Evolutionary conservation across 768 basidiomycete genomes (phyloP).

Genomic region (Trametes meyenii): DNA sequence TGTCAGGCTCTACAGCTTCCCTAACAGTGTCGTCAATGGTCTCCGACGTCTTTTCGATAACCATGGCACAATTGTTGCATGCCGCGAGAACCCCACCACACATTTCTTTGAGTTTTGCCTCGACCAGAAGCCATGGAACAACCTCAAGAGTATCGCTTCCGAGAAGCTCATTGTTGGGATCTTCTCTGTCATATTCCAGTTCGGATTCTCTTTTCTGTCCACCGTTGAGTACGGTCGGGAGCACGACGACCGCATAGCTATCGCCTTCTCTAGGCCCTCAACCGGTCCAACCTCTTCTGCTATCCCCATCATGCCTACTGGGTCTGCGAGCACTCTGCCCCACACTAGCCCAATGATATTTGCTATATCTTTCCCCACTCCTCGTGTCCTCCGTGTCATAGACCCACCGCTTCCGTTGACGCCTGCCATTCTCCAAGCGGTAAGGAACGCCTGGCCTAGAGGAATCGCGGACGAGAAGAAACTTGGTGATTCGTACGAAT

Average conservation of each 20-base stretch:
- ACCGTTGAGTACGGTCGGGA: conserved; percentile 79
- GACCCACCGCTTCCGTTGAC: conserved; percentile 76
- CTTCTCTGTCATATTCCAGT: conserved; percentile 60
- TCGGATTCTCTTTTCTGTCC: conserved; percentile 66
- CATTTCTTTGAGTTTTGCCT: conserved; percentile 69
- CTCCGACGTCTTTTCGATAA: conserved; percentile 60
- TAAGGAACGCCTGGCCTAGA: conserved; percentile 76
- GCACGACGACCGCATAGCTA: conserved; percentile 68
- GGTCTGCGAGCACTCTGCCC: conserved; percentile 32
- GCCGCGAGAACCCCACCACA: conserved; percentile 57
- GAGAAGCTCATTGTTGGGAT: conserved; percentile 75
- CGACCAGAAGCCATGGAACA: conserved; percentile 73
- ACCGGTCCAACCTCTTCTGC: conserved; percentile 41
- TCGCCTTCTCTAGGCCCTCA: conserved; percentile 65
- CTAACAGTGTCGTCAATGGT: conserved; percentile 50
- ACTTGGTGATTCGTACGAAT: conserved; percentile 73
- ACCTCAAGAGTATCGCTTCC: conserved; percentile 62
- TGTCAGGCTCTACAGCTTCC: conserved; percentile 73
- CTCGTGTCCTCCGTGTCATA: conserved; percentile 71
- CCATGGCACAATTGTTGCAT: conserved; percentile 44
- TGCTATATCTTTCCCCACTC: conserved; percentile 72
- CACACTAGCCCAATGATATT: conserved; percentile 46
- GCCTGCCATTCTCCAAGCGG: conserved; percentile 80
- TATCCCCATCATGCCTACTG: conserved; percentile 43
- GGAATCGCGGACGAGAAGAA: conserved; percentile 81